phyloP scores from a whole-genome alignment of 148 eudicot species.

The Camellia granthamiana region DNA sequence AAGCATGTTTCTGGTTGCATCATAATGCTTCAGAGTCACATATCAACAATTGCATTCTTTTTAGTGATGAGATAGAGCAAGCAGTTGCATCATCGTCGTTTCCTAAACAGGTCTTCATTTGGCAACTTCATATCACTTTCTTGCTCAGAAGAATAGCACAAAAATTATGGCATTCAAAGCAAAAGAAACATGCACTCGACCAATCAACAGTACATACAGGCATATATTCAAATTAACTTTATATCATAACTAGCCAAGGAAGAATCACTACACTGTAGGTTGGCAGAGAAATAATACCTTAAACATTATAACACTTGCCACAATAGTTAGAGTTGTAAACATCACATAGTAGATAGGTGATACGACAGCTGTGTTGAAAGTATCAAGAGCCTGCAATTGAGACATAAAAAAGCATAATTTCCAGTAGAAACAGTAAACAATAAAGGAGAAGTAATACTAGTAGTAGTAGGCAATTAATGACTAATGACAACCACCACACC shows the following conservation, averaged over 20 bases:
- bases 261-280: constrained; percentile 16
- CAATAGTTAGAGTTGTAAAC: constrained; percentile 52
- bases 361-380: constrained; percentile 44
- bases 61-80: background rate
- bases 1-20: too few relatives aligned
- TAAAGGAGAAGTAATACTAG: background rate
- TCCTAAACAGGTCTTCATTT: background rate
- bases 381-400: constrained; percentile 1
- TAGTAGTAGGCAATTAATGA: background rate
- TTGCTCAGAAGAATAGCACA: background rate
- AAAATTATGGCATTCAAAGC: background rate
- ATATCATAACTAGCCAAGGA: background rate
- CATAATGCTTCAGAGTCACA: too few relatives aligned
- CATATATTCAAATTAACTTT: background rate
- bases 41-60: too few relatives aligned
- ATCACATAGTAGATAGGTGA: constrained; percentile 62
- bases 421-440: background rate
- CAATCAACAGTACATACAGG: background rate
- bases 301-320: constrained; percentile 62
- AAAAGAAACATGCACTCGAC: background rate
- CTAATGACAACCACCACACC: background rate
- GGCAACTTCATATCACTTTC: background rate
- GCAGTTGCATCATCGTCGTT: background rate
- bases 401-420: background rate
- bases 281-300: constrained; percentile 33